Evolutionary conservation across 805 yeast species (phyloP).

Genomic region (Saccharomycopsis synnaedendra): DNA sequence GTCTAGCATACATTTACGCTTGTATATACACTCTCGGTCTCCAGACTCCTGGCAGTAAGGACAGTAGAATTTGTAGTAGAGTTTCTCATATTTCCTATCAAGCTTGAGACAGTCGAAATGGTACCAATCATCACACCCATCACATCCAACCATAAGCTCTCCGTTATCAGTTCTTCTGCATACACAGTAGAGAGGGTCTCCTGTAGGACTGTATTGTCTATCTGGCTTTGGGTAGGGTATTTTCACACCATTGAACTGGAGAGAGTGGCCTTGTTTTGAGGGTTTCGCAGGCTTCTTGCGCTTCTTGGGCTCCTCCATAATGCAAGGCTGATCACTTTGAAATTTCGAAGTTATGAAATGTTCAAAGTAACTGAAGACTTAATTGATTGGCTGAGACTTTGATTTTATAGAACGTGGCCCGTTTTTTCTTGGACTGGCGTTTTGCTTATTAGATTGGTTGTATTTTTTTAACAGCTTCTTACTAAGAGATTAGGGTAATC

Average conservation of each 20-base stretch:
- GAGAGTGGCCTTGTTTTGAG: neutral
- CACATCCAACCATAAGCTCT: constrained; percentile 86
- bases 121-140: constrained; percentile 92
- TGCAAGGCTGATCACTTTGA: too few relatives aligned
- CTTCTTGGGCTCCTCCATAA: too few relatives aligned
- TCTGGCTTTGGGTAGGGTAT: constrained; percentile 15
- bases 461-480: neutral
- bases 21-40: constrained; percentile 46
- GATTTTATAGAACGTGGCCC: neutral
- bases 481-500: too few relatives aligned
- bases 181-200: constrained; percentile 43
- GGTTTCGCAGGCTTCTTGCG: neutral
- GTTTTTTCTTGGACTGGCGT: neutral
- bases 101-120: constrained; percentile 72
- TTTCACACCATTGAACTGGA: constrained; percentile 4
- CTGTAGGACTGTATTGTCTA: neutral
- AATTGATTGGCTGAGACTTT: neutral
- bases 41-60: constrained; percentile 43
- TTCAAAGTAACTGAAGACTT: neutral
- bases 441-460: neutral
- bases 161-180: constrained; percentile 75
- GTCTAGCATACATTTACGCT: constrained; percentile 56
- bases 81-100: constrained; percentile 34
- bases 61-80: constrained; percentile 61
- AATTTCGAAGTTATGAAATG: too few relatives aligned